Conservation (phyloP, 257 asterid species). For the Capsicum chinense region DNA sequence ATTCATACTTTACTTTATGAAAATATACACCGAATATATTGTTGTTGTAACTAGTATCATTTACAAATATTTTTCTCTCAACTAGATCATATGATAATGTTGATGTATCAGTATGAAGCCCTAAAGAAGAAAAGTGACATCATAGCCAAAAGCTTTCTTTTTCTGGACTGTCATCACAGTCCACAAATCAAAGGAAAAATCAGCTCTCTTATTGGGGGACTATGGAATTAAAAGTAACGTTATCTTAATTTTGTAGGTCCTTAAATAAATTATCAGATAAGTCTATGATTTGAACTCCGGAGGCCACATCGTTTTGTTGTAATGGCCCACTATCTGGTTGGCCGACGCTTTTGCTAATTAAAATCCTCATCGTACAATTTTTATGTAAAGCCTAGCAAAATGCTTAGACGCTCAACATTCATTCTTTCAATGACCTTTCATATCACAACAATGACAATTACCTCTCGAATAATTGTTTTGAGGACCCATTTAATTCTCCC, state of each 20-base stretch:
- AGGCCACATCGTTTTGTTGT: not conserved
- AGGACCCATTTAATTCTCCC: no score
- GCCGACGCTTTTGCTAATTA: not conserved
- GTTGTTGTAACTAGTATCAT: not conserved
- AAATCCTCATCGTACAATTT: no score
- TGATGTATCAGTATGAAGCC: not conserved
- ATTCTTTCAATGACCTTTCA: no score
- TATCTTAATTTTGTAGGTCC: conserved; percentile 16
- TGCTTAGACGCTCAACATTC: no score
- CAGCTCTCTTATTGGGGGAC: not conserved
- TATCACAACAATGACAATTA: no score
- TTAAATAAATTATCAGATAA: not conserved
- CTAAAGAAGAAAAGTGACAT: conserved; percentile 1
- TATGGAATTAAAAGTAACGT: not conserved
- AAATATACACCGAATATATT: no score
- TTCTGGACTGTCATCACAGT: not conserved
- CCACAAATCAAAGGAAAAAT: not conserved
- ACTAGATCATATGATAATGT: not conserved
- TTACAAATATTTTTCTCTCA: not conserved
- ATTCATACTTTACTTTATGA: no score
- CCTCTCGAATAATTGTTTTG: no score
- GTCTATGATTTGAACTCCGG: not conserved
- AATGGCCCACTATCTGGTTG: not conserved
- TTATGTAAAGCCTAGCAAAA: no score
- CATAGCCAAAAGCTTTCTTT: not conserved